Evolutionary conservation across 179 eudicot genomes (phyloP).

Genomic region (Nepenthes alata): DNA sequence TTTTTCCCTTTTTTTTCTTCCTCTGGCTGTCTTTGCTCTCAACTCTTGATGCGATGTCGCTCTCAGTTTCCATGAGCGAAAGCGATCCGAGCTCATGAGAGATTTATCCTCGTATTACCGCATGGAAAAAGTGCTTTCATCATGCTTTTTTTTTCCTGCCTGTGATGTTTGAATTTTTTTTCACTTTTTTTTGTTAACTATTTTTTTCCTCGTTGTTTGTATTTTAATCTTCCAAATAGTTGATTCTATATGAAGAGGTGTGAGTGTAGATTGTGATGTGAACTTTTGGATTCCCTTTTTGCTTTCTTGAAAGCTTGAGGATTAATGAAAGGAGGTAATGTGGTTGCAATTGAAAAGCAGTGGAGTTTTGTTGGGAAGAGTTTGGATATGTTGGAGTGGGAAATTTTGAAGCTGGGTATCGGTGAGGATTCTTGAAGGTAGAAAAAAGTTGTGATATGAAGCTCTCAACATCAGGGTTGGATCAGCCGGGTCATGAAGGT

Average conservation of each 20-base stretch:
- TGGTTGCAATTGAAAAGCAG: constrained; percentile 19
- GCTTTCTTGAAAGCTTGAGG: background rate
- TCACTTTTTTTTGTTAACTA: background rate
- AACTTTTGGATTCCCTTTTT: constrained; percentile 3
- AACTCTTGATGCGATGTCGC: constrained; percentile 1
- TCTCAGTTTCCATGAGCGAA: background rate
- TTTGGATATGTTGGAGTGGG: constrained; percentile 27
- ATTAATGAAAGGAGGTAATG: constrained; percentile 24
- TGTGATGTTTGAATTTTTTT: background rate
- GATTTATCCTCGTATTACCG: background rate
- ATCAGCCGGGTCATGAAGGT: constrained; percentile 88
- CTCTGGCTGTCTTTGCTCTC: no score
- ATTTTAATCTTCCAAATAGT: no score
- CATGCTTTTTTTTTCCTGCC: constrained; percentile 10
- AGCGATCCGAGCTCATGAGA: background rate
- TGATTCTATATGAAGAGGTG: no score
- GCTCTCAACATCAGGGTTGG: constrained; percentile 90
- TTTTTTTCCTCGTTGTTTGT: no score
- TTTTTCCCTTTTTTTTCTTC: constrained; percentile 9
- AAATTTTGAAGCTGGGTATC: constrained; percentile 17
- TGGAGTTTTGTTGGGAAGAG: constrained; percentile 23
- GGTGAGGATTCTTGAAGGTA: constrained; percentile 26
- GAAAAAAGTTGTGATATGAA: constrained; percentile 50
- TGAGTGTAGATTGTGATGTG: background rate
- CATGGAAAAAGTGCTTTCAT: background rate